Percentiles rank a stretch among this genome's conserved stretches.
Conservation (phyloP, 805 yeast genomes). For the Teunomyces panamensis region DNA sequence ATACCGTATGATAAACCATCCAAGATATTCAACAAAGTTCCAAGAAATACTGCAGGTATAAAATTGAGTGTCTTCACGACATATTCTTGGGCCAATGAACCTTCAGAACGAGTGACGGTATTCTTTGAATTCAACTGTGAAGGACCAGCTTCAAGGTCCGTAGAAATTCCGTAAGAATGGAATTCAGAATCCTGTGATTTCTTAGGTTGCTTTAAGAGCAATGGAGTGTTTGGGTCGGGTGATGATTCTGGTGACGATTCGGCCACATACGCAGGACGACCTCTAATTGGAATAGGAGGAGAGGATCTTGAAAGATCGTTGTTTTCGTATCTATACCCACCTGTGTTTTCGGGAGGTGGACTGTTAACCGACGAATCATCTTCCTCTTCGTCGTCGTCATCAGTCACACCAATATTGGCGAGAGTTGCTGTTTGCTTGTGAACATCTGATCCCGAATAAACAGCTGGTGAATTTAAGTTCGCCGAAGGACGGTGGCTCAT, state of each 20-base stretch:
- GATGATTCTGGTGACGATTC: slow-evolving; percentile 4
- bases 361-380: neutral
- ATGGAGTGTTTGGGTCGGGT: slow-evolving; percentile 11
- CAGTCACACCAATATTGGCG: slow-evolving; percentile 55
- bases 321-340: slow-evolving; percentile 4
- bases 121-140: neutral
- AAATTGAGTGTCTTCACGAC: slow-evolving; percentile 41
- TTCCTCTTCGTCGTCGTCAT: slow-evolving; percentile 16
- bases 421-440: slow-evolving; percentile 57
- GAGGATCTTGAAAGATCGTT: slow-evolving; percentile 3
- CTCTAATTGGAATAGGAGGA: slow-evolving; percentile 9
- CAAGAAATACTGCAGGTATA: slow-evolving; percentile 81
- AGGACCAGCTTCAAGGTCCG: slow-evolving; percentile 10
- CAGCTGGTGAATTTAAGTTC: slow-evolving; percentile 38
- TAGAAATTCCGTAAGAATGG: neutral
- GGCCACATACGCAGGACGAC: neutral
- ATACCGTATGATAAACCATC: slow-evolving; percentile 96
- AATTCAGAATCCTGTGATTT: neutral
- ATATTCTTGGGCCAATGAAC: neutral
- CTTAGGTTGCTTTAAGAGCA: slow-evolving; percentile 9
- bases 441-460: slow-evolving; percentile 47
- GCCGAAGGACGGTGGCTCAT: slow-evolving; percentile 26
- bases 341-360: slow-evolving; percentile 1
- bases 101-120: neutral
- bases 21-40: slow-evolving; percentile 77